These are phyloP conservation scores for Flaveria sonorensis DNA, from an alignment of 129 eudicot genomes.

Conservation along the genomic window DNA sequence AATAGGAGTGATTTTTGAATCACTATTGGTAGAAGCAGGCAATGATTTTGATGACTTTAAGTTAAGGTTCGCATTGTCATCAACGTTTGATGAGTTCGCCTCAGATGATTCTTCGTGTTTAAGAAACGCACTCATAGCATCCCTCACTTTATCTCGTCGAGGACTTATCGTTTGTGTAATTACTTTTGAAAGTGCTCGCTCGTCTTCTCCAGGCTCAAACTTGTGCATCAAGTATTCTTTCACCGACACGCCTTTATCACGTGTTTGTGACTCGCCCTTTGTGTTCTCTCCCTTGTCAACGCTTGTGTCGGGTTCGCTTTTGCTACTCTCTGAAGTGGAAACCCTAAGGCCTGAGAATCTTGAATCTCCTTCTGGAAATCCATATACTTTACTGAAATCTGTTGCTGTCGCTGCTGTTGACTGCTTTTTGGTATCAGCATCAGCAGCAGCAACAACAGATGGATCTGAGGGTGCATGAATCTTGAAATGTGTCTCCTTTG, in stretches of 20 bases:
- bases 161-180: conserved; percentile 74
- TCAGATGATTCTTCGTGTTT: conserved; percentile 46
- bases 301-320: conserved; percentile 5
- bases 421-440: conserved; percentile 31
- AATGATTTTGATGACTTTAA: conserved; percentile 31
- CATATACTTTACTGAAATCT: conserved; percentile 17
- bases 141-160: conserved; percentile 55
- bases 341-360: conserved; percentile 42
- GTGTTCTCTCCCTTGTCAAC: conserved; percentile 11
- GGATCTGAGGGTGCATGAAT: conserved; percentile 26
- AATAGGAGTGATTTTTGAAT: conserved; percentile 8
- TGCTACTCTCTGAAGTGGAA: conserved; percentile 17
- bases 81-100: conserved; percentile 15
- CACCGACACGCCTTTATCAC: conserved; percentile 72
- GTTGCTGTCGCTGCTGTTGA: conserved; percentile 22
- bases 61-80: conserved; percentile 5
- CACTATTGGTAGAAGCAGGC: conserved; percentile 22
- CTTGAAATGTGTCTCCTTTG: conserved; percentile 12
- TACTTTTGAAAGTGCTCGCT: conserved; percentile 69
- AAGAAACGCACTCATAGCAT: conserved; percentile 62
- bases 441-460: conserved; percentile 42
- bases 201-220: conserved; percentile 86
- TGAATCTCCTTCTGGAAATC: conserved; percentile 11
- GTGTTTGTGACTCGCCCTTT: conserved; percentile 22
- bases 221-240: conserved; percentile 74